Conservation (phyloP, 371 early-diverging fungal genomes). For the Mortierella sp. region DNA sequence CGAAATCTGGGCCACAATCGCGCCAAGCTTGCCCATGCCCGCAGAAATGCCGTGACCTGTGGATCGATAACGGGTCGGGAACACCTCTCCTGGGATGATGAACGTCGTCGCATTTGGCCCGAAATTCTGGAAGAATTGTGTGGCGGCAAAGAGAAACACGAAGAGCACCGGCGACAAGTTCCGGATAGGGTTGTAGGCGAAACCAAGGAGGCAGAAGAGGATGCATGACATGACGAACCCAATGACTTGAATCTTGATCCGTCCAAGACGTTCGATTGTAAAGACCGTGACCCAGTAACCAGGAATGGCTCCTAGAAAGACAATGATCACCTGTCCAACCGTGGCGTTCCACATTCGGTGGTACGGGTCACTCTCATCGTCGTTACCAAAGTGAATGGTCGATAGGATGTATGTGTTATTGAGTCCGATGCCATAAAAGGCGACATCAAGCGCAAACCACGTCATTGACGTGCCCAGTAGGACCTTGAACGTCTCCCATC, state of each 20-base stretch:
- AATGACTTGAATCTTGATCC: conserved; percentile 64
- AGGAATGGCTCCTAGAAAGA: conserved; percentile 71
- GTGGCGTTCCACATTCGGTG: conserved; percentile 47
- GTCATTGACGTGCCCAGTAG: conserved; percentile 68
- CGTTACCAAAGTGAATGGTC: conserved; percentile 62
- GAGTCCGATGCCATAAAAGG: conserved; percentile 88
- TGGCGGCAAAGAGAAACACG: conserved; percentile 64
- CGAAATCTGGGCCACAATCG: conserved; percentile 69
- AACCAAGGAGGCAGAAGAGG: conserved; percentile 69
- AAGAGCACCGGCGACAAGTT: conserved; percentile 59
- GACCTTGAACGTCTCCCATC: conserved; percentile 67
- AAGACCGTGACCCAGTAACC: conserved; percentile 79
- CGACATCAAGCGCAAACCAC: conserved; percentile 88
- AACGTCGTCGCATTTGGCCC: conserved; percentile 84
- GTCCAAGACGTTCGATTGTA: conserved; percentile 71
- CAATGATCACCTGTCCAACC: conserved; percentile 69
- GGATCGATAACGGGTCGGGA: conserved; percentile 75
- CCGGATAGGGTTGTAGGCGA: conserved; percentile 56
- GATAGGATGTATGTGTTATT: conserved; percentile 78
- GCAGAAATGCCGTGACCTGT: conserved; percentile 80
- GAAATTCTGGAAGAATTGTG: conserved; percentile 79
- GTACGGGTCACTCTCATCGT: conserved; percentile 24
- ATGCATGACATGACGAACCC: conserved; percentile 71
- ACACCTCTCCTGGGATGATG: conserved; percentile 76
- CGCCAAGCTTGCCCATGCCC: conserved; percentile 76